These are phyloP conservation scores for Goniomonas avonlea DNA, from an alignment of 78 protist species.

Conservation along the genomic window DNA sequence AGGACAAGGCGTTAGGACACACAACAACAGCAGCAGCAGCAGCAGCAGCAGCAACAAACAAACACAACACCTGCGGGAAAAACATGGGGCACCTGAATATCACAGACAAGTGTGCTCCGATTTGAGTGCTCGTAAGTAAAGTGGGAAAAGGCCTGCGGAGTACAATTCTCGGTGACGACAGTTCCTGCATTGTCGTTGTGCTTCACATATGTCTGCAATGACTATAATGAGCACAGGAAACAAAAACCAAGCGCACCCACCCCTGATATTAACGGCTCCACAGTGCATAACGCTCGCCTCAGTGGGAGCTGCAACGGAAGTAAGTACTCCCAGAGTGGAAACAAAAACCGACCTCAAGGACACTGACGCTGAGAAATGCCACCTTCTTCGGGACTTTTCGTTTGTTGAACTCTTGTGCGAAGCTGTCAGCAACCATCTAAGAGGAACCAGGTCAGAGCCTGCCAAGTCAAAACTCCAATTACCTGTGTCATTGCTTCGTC, in stretches of 20 bases:
- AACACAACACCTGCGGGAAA: not conserved
- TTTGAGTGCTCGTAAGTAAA: not conserved
- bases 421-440: slow-evolving; percentile 7
- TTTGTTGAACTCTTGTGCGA: slow-evolving; percentile 12
- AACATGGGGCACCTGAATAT: slow-evolving; percentile 18
- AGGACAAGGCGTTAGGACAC: not conserved
- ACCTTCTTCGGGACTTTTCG: not conserved
- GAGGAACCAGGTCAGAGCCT: too few species aligned
- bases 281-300: too few species aligned
- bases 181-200: slow-evolving; percentile 19
- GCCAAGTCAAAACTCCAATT: too few species aligned
- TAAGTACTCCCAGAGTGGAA: too few species aligned
- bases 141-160: slow-evolving; percentile 25
- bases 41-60: not conserved
- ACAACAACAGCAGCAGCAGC: not conserved
- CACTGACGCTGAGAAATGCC: not conserved
- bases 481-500: slow-evolving; percentile 15
- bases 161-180: not conserved
- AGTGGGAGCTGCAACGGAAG: too few species aligned
- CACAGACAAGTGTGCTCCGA: not conserved
- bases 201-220: slow-evolving; percentile 12
- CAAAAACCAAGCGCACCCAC: too few species aligned
- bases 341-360: not conserved
- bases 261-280: too few species aligned
- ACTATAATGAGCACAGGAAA: too few species aligned